A percentile compares a stretch with the other conserved stretches of the same genome.
Conservation (phyloP, 192 early-diverging fungal genomes). For the Coemansia sp. region DNA sequence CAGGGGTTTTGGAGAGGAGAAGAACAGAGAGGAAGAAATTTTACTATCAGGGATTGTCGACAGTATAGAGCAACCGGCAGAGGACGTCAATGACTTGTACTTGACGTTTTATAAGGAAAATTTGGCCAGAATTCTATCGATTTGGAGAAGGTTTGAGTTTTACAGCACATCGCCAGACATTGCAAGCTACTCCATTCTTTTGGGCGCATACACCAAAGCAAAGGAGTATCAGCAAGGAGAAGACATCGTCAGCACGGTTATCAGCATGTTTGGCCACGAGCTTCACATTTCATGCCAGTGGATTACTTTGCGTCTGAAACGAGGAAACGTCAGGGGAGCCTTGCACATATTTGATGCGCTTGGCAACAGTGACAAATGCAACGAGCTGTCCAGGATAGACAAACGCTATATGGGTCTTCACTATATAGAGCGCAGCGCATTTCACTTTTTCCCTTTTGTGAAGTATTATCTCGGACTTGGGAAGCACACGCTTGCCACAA, state of each 20-base stretch:
- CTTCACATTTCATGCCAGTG: slow-evolving; percentile 13
- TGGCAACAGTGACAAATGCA: slow-evolving; percentile 12
- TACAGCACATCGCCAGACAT: slow-evolving; percentile 6
- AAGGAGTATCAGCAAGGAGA: slow-evolving; percentile 18
- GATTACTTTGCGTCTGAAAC: slow-evolving; percentile 25
- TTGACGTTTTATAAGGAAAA: slow-evolving; percentile 7
- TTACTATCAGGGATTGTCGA: background rate
- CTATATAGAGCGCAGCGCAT: background rate
- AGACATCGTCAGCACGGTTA: slow-evolving; percentile 14
- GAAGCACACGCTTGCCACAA: slow-evolving; percentile 3
- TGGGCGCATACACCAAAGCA: slow-evolving; percentile 22
- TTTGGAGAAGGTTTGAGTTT: slow-evolving; percentile 31
- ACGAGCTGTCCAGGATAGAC: slow-evolving; percentile 1
- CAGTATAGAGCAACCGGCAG: background rate
- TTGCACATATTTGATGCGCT: slow-evolving; percentile 23
- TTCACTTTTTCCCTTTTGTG: slow-evolving; percentile 26
- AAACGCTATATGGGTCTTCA: slow-evolving; percentile 19
- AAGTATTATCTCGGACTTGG: slow-evolving; percentile 9
- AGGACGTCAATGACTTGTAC: background rate
- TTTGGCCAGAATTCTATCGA: slow-evolving; percentile 16
- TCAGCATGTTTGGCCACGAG: slow-evolving; percentile 12
- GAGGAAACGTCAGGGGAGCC: slow-evolving; percentile 18
- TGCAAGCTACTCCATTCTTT: slow-evolving; percentile 14
- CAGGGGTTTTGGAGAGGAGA: background rate
- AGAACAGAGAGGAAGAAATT: background rate